A percentile compares a stretch with the other conserved stretches of the same genome.
phyloP scores from a whole-genome alignment of 805 yeast species.

The Blastobotrys peoriensis region DNA sequence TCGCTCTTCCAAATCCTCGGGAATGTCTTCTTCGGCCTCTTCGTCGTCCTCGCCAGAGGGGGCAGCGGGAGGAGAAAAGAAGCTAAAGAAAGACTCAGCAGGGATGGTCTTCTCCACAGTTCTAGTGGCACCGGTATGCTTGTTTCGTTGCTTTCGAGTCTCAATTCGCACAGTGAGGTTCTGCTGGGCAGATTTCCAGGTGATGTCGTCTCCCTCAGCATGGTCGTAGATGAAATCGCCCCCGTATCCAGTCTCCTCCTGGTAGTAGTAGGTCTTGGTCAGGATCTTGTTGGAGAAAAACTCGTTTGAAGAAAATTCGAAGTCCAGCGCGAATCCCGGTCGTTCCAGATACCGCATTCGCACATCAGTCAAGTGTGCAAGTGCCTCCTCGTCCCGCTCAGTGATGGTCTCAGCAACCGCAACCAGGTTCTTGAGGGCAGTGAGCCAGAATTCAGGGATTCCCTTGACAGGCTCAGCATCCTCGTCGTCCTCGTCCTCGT shows the following conservation, averaged over 20 bases:
- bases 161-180: conserved; percentile 85
- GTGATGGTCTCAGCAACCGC: conserved; percentile 78
- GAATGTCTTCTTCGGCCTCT: conserved; percentile 51
- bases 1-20: conserved; percentile 71
- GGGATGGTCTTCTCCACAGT: conserved; percentile 92
- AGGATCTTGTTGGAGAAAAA: conserved; percentile 68
- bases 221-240: conserved; percentile 97
- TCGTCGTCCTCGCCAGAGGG: conserved; percentile 52
- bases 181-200: conserved; percentile 73
- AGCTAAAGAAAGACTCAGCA: conserved; percentile 91
- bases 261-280: conserved; percentile 86
- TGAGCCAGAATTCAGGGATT: conserved; percentile 93
- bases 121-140: conserved; percentile 91
- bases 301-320: conserved; percentile 71
- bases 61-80: conserved; percentile 88
- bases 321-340: conserved; percentile 86
- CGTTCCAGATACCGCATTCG: conserved; percentile 67
- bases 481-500: conserved; percentile 35
- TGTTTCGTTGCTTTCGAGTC: conserved; percentile 95
- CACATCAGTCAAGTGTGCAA: conserved; percentile 61
- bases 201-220: conserved; percentile 83
- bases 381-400: conserved; percentile 83
- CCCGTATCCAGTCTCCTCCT: conserved; percentile 85
- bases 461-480: conserved; percentile 55
- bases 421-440: conserved; percentile 83